Percentiles rank a stretch among this genome's conserved stretches.
Evolutionary conservation across 371 early-diverging fungal species (phyloP).

Genomic region (Lichtheimia ornata): DNA sequence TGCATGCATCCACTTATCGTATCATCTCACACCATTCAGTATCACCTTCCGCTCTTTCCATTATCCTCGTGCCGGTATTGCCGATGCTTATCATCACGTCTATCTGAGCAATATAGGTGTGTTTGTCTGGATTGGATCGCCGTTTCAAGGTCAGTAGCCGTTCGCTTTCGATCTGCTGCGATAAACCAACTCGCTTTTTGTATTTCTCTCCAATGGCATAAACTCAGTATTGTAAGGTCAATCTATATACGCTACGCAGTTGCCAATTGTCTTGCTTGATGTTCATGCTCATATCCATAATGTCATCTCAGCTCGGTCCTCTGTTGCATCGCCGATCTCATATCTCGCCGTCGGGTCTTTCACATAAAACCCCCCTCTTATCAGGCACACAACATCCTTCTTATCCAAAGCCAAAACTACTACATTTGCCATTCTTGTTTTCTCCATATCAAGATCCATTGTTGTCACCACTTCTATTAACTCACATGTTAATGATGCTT

Average conservation of each 20-base stretch:
- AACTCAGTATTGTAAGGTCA: not conserved
- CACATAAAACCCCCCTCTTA: too few species aligned
- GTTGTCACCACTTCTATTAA: too few species aligned
- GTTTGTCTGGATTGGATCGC: slow-evolving; percentile 9
- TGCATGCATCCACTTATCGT: not conserved
- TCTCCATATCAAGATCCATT: too few species aligned
- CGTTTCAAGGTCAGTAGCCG: slow-evolving; percentile 14
- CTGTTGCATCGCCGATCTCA: too few species aligned
- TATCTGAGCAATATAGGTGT: not conserved
- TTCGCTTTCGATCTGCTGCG: slow-evolving; percentile 2
- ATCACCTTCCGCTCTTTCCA: not conserved
- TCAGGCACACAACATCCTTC: too few species aligned
- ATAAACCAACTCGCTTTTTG: not conserved
- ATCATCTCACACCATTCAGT: too few species aligned
- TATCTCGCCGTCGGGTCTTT: too few species aligned
- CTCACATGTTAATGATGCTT: not conserved
- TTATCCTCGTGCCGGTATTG: not conserved
- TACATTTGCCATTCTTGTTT: too few species aligned
- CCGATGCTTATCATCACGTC: slow-evolving; percentile 2
- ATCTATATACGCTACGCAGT: not conserved
- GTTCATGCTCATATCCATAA: too few species aligned
- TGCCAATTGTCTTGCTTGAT: not conserved
- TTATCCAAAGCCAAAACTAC: too few species aligned
- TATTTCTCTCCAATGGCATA: not conserved
- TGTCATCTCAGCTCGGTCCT: too few species aligned